Evolutionary conservation across 305 asterid genomes (phyloP), one percentile per base, ranked within the genome.

Genomic region (Solanum hybrid): DNA sequence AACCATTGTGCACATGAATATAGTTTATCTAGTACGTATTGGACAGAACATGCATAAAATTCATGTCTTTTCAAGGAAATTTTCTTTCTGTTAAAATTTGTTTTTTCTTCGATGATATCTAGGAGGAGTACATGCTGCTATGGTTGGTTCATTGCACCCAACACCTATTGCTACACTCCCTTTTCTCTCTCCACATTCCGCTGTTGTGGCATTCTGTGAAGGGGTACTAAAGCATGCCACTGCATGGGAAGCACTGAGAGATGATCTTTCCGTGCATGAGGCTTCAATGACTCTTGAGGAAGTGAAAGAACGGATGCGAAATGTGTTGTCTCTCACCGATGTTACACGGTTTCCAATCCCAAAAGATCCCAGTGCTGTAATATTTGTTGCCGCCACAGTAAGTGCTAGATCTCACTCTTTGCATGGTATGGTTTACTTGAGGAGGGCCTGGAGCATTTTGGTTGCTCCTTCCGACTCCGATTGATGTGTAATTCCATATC

Each of bases 221-320:
- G 99, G 99, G 90, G 93, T 97, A n/a, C 88, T 97, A 88, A 94
- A 97, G 92, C 95, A 97, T 91, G 99, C 97, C 88, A 96, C 99
- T n/a, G 99, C 99, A 36, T 97, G 99, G 99, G 99, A 97, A 89
- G 99, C 96, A 73, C 97, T 97, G 60, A 93, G 97, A 92, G 92
- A 96, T 14, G 99, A 97, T 90, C 93, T 96, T 87, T 89, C 93
- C 37, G 40, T 89, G 89, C 95, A 95, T 88, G 92, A 92, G 88
- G 93, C 92, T 80, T 92, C 90, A 66, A 85, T 92, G 92, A 96
- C 98, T 37, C 95, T 94, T 3, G 98, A 96, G 94, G 96, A 96
- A 93, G 99, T 94, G 88, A 94, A 94, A 93, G 98, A 95, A 91
- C 95, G 98, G 46, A 94, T 97, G 99, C 92, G 99, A 85, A 94